phyloP scores from a whole-genome alignment of 129 eudicot species.

The Helianthus tuberosus region DNA sequence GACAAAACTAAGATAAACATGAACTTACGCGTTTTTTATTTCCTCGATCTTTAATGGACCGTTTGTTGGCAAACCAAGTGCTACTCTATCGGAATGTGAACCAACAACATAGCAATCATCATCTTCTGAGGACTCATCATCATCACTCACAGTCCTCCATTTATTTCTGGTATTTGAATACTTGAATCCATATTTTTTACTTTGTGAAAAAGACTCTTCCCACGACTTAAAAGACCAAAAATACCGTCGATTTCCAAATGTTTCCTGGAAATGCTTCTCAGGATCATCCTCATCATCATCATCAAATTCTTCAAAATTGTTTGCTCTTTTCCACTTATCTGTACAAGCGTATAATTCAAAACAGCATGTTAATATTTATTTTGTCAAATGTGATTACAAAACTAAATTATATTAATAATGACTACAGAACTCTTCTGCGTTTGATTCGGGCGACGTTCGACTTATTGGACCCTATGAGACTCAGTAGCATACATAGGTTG shows the following conservation, averaged over 20 bases:
- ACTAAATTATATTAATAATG: not conserved
- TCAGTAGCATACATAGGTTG: not conserved
- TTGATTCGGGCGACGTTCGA: not conserved
- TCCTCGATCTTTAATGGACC: constrained; percentile 80
- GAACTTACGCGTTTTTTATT: constrained; percentile 88
- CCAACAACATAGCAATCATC: constrained; percentile 39
- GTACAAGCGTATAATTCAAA: constrained; percentile 24
- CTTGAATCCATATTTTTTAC: constrained; percentile 54
- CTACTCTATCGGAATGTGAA: constrained; percentile 58
- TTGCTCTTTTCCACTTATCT: constrained; percentile 56
- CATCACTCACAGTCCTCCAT: constrained; percentile 50
- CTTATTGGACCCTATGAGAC: not conserved
- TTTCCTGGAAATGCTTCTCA: constrained; percentile 48
- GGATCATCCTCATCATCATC: constrained; percentile 32
- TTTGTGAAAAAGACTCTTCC: constrained; percentile 41
- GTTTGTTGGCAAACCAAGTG: constrained; percentile 66
- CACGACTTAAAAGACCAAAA: constrained; percentile 59
- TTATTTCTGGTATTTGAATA: constrained; percentile 38
- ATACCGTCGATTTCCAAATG: constrained; percentile 51
- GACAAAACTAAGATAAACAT: constrained; percentile 3
- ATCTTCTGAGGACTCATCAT: constrained; percentile 39
- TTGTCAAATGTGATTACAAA: not conserved
- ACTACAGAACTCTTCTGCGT: not conserved
- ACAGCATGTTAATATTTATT: constrained; percentile 3
- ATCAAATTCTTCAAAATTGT: constrained; percentile 49